These are phyloP conservation scores for Eucalyptus dawsonii DNA, from an alignment of 345 rosid species.

Conservation along the genomic window DNA sequence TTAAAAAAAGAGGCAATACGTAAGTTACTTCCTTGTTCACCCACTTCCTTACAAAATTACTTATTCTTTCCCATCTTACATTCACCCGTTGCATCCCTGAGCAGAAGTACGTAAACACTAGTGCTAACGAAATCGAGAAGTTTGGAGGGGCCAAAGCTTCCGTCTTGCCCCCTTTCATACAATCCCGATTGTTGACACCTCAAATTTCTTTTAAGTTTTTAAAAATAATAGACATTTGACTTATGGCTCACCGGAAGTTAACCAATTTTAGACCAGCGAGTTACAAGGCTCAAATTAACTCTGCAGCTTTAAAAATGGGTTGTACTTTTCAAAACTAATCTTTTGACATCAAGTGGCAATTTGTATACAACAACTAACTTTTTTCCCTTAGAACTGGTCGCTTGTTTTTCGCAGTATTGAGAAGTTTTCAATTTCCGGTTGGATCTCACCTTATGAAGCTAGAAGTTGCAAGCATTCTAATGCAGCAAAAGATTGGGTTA, in stretches of 20 bases:
- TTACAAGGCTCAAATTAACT: background rate
- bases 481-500: background rate
- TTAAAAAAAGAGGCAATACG: background rate
- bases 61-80: background rate
- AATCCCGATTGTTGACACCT: too few relatives aligned
- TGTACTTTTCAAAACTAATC: background rate
- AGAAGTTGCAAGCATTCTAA: background rate
- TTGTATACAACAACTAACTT: background rate
- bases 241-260: too few relatives aligned
- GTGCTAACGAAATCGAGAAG: too few relatives aligned
- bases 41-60: background rate
- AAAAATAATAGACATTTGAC: too few relatives aligned
- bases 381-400: background rate
- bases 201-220: too few relatives aligned
- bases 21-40: background rate
- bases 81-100: too few relatives aligned
- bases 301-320: background rate
- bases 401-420: background rate
- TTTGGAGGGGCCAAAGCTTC: too few relatives aligned
- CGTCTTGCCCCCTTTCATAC: too few relatives aligned
- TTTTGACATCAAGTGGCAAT: background rate
- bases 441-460: background rate
- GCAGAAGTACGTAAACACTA: too few relatives aligned
- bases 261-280: background rate
- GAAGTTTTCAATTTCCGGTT: background rate